A percentile compares a stretch with the other conserved stretches of the same genome.
phyloP scores from a whole-genome alignment of 139 green algal species.

The Gonium pectorale region DNA sequence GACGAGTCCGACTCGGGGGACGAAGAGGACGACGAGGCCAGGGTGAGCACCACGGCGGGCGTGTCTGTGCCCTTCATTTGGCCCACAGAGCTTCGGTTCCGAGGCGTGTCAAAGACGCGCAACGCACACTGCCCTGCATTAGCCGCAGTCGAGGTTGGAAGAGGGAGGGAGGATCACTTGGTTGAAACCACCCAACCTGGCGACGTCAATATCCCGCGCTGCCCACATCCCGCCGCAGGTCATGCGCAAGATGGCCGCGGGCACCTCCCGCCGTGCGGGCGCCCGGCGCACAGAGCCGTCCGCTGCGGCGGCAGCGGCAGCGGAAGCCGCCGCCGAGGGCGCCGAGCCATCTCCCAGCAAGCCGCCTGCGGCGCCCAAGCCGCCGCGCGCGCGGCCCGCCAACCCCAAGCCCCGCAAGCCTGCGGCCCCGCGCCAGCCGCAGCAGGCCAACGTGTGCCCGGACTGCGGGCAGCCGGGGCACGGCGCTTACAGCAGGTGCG shows the following conservation, averaged over 20 bases:
- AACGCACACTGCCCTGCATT: too few relatives aligned
- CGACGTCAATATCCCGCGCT: neutral
- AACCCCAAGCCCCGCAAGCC: slow-evolving; percentile 45
- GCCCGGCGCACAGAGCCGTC: slow-evolving; percentile 8
- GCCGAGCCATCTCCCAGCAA: neutral
- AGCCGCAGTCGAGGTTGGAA: neutral
- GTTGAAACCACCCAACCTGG: neutral
- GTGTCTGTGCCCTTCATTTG: too few relatives aligned
- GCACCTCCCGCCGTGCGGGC: slow-evolving; percentile 21
- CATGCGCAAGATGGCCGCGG: slow-evolving; percentile 35
- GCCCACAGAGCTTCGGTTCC: too few relatives aligned
- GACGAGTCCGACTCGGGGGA: neutral
- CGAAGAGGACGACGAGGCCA: slow-evolving; percentile 30
- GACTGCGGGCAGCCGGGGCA: slow-evolving; percentile 39
- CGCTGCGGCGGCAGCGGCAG: neutral
- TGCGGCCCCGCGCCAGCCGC: slow-evolving; percentile 11
- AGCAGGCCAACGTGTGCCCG: slow-evolving; percentile 47
- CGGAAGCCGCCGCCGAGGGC: neutral
- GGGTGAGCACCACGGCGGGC: neutral
- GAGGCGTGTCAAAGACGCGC: too few relatives aligned
- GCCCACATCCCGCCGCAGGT: neutral
- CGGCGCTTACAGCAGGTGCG: slow-evolving; percentile 29
- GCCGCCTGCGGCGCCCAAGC: neutral
- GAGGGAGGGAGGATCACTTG: too few relatives aligned
- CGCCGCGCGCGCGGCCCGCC: neutral